Conservation (phyloP, 2,329 filamentous ascomycete species). For the Trichoderma koningiopsis region DNA sequence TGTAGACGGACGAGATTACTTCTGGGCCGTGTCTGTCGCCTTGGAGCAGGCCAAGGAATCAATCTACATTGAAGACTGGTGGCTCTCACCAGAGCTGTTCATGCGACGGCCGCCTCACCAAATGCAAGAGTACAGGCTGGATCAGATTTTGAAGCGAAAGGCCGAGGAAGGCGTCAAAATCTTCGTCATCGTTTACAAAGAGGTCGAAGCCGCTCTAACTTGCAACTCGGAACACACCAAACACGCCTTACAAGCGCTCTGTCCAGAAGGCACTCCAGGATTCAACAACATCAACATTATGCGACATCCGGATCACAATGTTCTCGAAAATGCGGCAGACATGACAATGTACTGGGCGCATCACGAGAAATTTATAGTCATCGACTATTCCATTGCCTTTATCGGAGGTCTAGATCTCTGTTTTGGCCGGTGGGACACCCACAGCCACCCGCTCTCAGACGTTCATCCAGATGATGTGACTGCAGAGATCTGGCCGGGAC, state of each 20-base stretch:
- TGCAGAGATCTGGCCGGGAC: conserved; percentile 88
- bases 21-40: conserved; percentile 87
- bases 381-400: conserved; percentile 88
- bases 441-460: conserved; percentile 83
- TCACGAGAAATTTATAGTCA: conserved; percentile 95
- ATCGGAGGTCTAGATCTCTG: conserved; percentile 94
- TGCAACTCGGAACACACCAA: conserved; percentile 96
- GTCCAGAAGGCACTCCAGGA: conserved; percentile 78
- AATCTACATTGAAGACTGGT: conserved; percentile 97
- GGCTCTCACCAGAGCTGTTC: conserved; percentile 88
- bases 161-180: conserved; percentile 95
- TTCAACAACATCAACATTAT: conserved; percentile 86
- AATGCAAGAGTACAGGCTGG: conserved; percentile 84
- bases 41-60: conserved; percentile 88
- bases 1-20: conserved; percentile 92
- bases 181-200: conserved; percentile 89
- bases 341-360: conserved; percentile 99
- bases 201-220: conserved; percentile 77
- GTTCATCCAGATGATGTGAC: conserved; percentile 81
- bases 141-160: conserved; percentile 81
- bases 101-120: conserved; percentile 79
- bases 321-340: conserved; percentile 89
- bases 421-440: conserved; percentile 90
- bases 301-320: conserved; percentile 93
- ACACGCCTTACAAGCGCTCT: conserved; percentile 75